Base-by-base conservation (phyloP, 768 basidiomycete genomes). In the Pulveroboletus frians region DNA sequence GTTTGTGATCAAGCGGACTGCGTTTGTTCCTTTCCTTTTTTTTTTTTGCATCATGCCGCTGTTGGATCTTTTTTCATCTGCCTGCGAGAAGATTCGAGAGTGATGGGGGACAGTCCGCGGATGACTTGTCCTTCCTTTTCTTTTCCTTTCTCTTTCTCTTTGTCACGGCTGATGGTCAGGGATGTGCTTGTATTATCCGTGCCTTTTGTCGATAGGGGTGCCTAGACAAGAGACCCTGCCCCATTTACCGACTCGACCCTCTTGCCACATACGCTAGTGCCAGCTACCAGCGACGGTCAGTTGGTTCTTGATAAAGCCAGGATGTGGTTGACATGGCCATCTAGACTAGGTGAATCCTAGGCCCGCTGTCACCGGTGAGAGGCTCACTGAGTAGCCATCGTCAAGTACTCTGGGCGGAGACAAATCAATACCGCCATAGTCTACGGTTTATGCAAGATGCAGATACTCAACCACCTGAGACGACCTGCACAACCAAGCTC, bases 281-380 rank as follows among this genome's bases (percentile, higher is more conserved):
- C 64, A 36, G 70, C 60, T 68, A 41, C 9, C 48, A 34, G 17
- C 8, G 39, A 29, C 26, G 68, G 79, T 76, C n/a, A 72, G 59
- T 39, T 67, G 72, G 57, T 80, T n/a, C 11, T 37, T 1, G 15
- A 23, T 27, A 32, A 13, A 15, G 31, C 5, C 13, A 14, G 14
- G 14, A 30, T 5, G 14, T 15, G 31, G 13, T 15, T 30, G 9
- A n/a, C 11, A 31, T 31, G 14, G 10, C 5, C 6, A 15, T 14
- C 15, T 35, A 35, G 34, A 15, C 35, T 21, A 6, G 29, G 29
- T 8, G 30, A 23, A 7, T 32, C 31, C 13, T 32, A 14, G n/a
- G 34, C 31, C 31, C 31, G 13, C 31, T 32, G 31, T 31, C 10
- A 11, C 13, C 11, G 31, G 5, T 31, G 32, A n/a, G 8, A 3